These are phyloP conservation scores for Cordyceps cicadae DNA, from an alignment of 2,329 filamentous ascomycete genomes.

Conservation along the genomic window DNA sequence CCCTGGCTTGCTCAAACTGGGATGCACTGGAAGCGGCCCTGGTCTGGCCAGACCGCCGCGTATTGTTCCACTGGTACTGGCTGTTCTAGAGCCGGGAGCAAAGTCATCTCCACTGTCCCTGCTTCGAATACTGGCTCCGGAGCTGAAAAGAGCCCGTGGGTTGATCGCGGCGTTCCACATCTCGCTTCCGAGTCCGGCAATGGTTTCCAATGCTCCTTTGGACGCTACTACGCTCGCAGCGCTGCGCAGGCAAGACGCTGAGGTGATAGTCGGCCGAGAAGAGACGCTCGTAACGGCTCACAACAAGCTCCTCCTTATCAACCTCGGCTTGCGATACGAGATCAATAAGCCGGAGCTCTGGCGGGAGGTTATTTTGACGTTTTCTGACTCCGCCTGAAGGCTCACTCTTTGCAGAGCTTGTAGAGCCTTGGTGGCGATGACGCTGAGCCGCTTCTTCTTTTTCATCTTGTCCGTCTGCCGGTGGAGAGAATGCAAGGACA, in stretches of 20 bases:
- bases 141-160: slow-evolving; percentile 78
- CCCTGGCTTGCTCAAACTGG: slow-evolving; percentile 47
- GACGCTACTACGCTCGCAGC: slow-evolving; percentile 58
- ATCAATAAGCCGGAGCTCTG: slow-evolving; percentile 86
- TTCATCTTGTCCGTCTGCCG: slow-evolving; percentile 45
- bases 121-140: slow-evolving; percentile 67
- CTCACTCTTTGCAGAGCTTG: slow-evolving; percentile 44
- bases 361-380: slow-evolving; percentile 71
- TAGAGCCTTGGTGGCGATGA: slow-evolving; percentile 29
- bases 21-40: slow-evolving; percentile 35
- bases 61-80: slow-evolving; percentile 26
- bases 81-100: slow-evolving; percentile 37
- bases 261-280: slow-evolving; percentile 90
- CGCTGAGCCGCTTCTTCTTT: slow-evolving; percentile 27
- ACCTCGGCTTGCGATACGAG: slow-evolving; percentile 78
- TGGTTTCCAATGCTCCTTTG: slow-evolving; percentile 66
- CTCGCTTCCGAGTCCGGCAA: slow-evolving; percentile 63
- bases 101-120: slow-evolving; percentile 51
- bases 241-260: slow-evolving; percentile 65
- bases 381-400: slow-evolving; percentile 59
- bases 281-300: slow-evolving; percentile 80
- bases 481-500: slow-evolving; percentile 81
- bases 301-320: slow-evolving; percentile 75
- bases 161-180: slow-evolving; percentile 90
- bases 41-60: slow-evolving; percentile 21